These are phyloP conservation scores for Trapa bicornis DNA, from an alignment of 345 rosid genomes.

Conservation along the genomic window DNA sequence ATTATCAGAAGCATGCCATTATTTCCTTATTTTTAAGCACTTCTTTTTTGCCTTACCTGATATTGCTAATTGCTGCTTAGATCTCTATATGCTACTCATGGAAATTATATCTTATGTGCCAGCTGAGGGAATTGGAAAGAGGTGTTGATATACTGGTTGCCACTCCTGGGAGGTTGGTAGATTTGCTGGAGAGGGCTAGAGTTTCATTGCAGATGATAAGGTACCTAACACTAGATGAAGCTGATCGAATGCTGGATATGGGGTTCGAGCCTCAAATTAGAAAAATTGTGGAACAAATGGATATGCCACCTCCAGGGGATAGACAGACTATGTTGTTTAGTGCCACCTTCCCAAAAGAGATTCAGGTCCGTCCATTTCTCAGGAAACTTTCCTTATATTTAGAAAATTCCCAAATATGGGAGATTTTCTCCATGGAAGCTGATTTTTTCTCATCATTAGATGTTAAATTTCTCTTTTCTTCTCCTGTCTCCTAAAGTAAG, in stretches of 20 bases:
- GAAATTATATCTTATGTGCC: conserved; percentile 11
- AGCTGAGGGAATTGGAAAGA: conserved; percentile 89
- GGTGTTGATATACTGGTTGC: conserved; percentile 99
- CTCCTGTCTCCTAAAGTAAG: neutral
- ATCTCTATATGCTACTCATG: neutral
- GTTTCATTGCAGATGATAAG: conserved; percentile 88
- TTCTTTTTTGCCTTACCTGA: neutral
- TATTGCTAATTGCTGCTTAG: too few relatives aligned
- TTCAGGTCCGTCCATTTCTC: conserved; percentile 46
- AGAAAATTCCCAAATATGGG: neutral
- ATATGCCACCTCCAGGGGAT: conserved; percentile 81
- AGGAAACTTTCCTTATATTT: neutral
- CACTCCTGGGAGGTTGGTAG: conserved; percentile 96
- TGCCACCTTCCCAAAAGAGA: conserved; percentile 95
- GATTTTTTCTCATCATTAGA: neutral
- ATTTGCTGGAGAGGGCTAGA: conserved; percentile 88
- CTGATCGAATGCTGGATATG: conserved; percentile 99
- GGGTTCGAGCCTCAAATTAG: conserved; percentile 99
- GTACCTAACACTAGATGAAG: conserved; percentile 90
- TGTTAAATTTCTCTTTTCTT: neutral
- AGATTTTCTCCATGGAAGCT: neutral
- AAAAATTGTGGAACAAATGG: conserved; percentile 91
- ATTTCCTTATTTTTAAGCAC: neutral
- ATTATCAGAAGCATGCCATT: neutral
- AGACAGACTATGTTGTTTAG: conserved; percentile 95